Evolutionary conservation across 768 basidiomycete species (phyloP).

Genomic region (Leccinum variicolor): DNA sequence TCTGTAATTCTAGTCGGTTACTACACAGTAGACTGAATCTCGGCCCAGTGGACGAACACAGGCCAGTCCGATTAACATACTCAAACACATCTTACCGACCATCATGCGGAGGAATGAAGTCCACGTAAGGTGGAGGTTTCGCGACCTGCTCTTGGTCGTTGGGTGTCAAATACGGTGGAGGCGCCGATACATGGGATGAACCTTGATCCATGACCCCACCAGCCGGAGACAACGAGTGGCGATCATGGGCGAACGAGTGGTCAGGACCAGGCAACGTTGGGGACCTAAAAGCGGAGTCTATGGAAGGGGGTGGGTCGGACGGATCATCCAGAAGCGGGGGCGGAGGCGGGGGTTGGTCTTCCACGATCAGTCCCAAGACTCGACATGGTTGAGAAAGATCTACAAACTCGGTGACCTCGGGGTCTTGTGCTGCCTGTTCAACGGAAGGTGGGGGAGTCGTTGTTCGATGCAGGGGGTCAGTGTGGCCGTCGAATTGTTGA

Average conservation of each 20-base stretch:
- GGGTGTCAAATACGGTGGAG: constrained; percentile 69
- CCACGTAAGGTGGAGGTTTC: constrained; percentile 63
- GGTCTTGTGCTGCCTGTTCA: constrained; percentile 70
- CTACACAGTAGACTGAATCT: constrained; percentile 8
- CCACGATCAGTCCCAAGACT: constrained; percentile 56
- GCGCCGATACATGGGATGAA: constrained; percentile 55
- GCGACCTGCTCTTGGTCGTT: constrained; percentile 51
- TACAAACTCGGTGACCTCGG: constrained; percentile 64
- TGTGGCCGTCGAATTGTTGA: constrained; percentile 81
- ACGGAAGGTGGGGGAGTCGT: constrained; percentile 73
- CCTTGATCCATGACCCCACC: constrained; percentile 32
- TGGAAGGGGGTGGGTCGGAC: constrained; percentile 83
- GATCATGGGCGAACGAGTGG: constrained; percentile 30
- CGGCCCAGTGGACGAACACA: not conserved
- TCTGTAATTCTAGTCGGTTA: constrained; percentile 21
- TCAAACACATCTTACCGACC: constrained; percentile 6
- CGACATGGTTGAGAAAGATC: constrained; percentile 57
- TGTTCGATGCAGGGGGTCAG: constrained; percentile 60
- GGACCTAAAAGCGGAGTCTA: constrained; percentile 71
- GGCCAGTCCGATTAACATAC: not conserved
- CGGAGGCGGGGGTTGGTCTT: constrained; percentile 63
- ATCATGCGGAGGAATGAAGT: constrained; percentile 33
- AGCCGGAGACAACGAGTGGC: constrained; percentile 32
- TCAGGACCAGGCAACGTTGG: constrained; percentile 20
- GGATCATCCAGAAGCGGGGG: constrained; percentile 85